phyloP scores from a whole-genome alignment of 2,329 filamentous ascomycete species.

The Hirsutella rhossiliensis region DNA sequence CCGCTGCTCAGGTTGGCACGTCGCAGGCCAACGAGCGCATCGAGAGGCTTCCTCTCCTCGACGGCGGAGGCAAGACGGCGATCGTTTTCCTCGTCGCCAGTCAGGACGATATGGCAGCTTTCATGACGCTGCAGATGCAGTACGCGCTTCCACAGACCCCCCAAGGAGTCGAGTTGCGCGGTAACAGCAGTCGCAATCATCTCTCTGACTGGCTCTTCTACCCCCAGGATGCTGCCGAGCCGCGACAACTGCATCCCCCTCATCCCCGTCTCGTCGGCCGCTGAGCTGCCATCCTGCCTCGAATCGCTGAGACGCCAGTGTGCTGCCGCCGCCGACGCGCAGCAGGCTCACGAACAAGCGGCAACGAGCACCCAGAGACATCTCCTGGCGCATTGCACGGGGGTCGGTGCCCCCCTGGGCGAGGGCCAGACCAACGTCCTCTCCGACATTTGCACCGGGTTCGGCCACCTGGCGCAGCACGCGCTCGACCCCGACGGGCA shows the following conservation, averaged over 20 bases:
- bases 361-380: background rate
- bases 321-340: background rate
- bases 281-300: conserved; percentile 24
- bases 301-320: conserved; percentile 22
- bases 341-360: background rate
- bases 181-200: background rate
- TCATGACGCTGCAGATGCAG: conserved; percentile 33
- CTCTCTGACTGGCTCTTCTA: background rate
- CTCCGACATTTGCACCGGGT: conserved; percentile 13
- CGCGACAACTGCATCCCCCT: conserved; percentile 20
- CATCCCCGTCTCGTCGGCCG: conserved; percentile 26
- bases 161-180: too few species aligned
- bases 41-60: conserved; percentile 27
- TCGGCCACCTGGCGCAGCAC: conserved; percentile 14
- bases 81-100: conserved; percentile 31
- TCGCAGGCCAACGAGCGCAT: conserved; percentile 19
- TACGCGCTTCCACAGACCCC: conserved; percentile 11
- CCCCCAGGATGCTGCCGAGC: conserved; percentile 19
- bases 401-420: conserved; percentile 14
- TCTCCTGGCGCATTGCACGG: conserved; percentile 13
- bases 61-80: conserved; percentile 25
- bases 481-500: conserved; percentile 7
- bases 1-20: conserved; percentile 21
- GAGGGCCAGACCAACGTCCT: conserved; percentile 14
- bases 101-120: conserved; percentile 16